Evolutionary conservation across 1,284 basidiomycete species (phyloP).

Genomic region (Wolfiporia cocos): DNA sequence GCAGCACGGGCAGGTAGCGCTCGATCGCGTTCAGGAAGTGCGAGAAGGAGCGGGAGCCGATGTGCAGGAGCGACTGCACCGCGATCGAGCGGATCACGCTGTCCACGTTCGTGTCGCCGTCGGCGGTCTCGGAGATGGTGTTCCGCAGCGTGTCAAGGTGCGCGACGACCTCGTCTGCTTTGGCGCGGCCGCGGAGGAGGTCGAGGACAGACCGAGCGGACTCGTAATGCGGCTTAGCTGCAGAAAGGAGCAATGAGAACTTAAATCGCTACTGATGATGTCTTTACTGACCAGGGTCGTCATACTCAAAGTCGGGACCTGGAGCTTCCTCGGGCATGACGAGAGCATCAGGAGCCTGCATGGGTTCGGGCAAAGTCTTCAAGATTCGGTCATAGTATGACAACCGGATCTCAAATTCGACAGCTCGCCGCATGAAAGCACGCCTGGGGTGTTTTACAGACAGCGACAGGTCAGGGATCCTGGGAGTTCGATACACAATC

Average conservation of each 20-base stretch:
- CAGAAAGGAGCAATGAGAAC: not conserved
- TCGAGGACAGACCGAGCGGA: conserved; percentile 78
- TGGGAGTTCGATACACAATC: conserved; percentile 26
- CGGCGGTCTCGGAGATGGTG: conserved; percentile 49
- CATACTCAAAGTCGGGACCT: conserved; percentile 81
- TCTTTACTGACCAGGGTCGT: conserved; percentile 45
- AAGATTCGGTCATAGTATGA: conserved; percentile 93
- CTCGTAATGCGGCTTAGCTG: conserved; percentile 73
- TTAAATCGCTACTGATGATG: too few species aligned
- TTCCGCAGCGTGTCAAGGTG: conserved; percentile 70
- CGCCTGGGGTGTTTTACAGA: conserved; percentile 78
- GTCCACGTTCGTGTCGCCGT: conserved; percentile 57
- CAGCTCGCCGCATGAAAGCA: conserved; percentile 80
- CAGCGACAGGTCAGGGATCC: conserved; percentile 82
- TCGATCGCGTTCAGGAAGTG: conserved; percentile 98
- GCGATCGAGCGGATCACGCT: conserved; percentile 70
- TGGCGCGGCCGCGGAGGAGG: conserved; percentile 74
- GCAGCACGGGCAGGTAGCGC: conserved; percentile 87
- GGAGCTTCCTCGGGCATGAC: conserved; percentile 75
- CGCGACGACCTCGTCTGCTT: conserved; percentile 73
- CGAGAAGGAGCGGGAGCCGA: conserved; percentile 94
- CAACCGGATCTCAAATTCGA: conserved; percentile 89
- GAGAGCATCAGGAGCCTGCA: conserved; percentile 60
- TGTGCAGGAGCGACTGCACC: conserved; percentile 85
- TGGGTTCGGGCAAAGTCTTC: conserved; percentile 81